Evolutionary conservation across 176 grass and related monocot genomes (phyloP), one percentile per base, ranked within the genome.

Genomic region (Phragmites australis): DNA sequence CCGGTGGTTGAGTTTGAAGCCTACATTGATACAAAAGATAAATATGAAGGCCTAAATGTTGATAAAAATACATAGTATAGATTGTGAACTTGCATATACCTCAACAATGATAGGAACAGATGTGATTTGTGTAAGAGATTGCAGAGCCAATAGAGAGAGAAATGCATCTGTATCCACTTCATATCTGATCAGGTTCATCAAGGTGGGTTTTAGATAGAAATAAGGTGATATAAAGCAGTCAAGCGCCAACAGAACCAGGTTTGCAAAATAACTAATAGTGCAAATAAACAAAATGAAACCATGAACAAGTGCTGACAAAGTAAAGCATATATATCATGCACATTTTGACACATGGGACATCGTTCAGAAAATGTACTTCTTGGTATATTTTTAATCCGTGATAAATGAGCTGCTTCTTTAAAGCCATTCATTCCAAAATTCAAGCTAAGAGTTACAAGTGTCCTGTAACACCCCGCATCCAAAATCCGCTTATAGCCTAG

Each of bases 91-190:
- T 86, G 72, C 45, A 70, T 79, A 87, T 91, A 98, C 96, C 96
- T 98, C 96, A 54, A 98, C 75, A 91, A 98, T 76, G 49, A 93
- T 98, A 64, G 96, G 96, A 72, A 98, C 48, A 41, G 78, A 82
- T 83, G 88, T 51, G 48, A 94, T 91, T 83, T 85, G 81, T 42
- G 55, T 88, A 89, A 94, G 75, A 89, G 92, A 76, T 71, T 98
- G 96, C 65, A 98, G 88, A 80, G 96, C 92, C 84, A 98, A 50
- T 16, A 98, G 72, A 71, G 96, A 93, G 44, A 98, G 48, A 91
- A 98, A 98, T 85, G 92, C 96, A 88, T 95, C 96, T 64, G 96
- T 95, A 84, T 98, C 92, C 54, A 98, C 96, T 95, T 98, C 92
- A 68, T 94, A 95, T 83, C 96, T 98, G 88, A 75, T 73, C 82